Percentiles rank a stretch among this genome's conserved stretches.
Evolutionary conservation across 441 rosid species (phyloP).

Genomic region (Capsella rubella): DNA sequence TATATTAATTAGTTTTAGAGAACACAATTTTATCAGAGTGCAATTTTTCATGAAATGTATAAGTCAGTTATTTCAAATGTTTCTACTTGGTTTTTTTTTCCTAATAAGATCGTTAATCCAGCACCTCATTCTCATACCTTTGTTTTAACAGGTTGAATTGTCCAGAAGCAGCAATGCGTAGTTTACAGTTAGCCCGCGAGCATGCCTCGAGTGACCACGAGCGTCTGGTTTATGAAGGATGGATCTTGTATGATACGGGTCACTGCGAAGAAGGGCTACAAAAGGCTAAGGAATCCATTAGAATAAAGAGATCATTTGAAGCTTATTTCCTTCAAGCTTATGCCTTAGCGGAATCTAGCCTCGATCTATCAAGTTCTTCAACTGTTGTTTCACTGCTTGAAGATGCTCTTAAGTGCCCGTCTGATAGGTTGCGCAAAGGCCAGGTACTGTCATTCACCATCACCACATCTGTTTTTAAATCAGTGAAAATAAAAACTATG

Average conservation of each 20-base stretch:
- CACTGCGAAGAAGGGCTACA: slow-evolving; percentile 91
- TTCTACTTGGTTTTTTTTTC: neutral
- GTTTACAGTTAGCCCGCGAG: slow-evolving; percentile 87
- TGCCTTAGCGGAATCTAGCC: slow-evolving; percentile 97
- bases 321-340: slow-evolving; percentile 97
- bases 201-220: slow-evolving; percentile 92
- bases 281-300: slow-evolving; percentile 90
- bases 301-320: slow-evolving; percentile 86
- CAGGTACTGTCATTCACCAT: slow-evolving; percentile 62
- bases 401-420: slow-evolving; percentile 92
- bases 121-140: slow-evolving; percentile 16
- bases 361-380: slow-evolving; percentile 78
- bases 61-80: neutral
- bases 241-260: slow-evolving; percentile 97
- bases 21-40: neutral
- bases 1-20: neutral
- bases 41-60: neutral
- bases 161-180: slow-evolving; percentile 96
- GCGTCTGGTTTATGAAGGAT: slow-evolving; percentile 93
- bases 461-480: neutral
- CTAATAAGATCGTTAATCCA: slow-evolving; percentile 36
- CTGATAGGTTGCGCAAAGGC: slow-evolving; percentile 97
- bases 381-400: slow-evolving; percentile 89
- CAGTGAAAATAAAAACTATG: neutral
- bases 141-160: slow-evolving; percentile 76